Percentiles rank a stretch among this genome's conserved stretches.
Evolutionary conservation across 768 basidiomycete genomes (phyloP).

Genomic region (Kwoniella botswanensis): DNA sequence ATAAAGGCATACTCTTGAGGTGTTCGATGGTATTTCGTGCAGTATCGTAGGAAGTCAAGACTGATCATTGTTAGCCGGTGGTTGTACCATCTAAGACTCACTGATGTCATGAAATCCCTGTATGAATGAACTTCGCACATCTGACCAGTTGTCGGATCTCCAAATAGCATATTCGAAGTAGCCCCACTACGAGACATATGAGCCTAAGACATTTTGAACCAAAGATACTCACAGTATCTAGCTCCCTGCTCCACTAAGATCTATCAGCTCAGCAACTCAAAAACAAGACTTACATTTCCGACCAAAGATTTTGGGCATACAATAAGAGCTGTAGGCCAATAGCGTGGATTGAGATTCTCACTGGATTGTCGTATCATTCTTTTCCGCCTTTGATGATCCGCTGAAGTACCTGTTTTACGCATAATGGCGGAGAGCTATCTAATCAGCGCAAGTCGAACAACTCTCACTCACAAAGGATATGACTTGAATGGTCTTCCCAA

Average conservation of each 20-base stretch:
- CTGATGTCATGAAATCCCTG: constrained; percentile 83
- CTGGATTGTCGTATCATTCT: constrained; percentile 66
- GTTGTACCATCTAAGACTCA: constrained; percentile 49
- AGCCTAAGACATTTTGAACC: background rate
- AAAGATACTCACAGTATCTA: constrained; percentile 68
- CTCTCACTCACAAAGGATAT: constrained; percentile 48
- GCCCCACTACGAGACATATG: constrained; percentile 71
- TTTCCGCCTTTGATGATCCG: constrained; percentile 71
- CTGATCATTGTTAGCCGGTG: constrained; percentile 59
- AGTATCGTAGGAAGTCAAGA: constrained; percentile 79
- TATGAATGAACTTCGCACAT: constrained; percentile 72
- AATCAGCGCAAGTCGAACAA: background rate
- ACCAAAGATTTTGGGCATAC: constrained; percentile 84
- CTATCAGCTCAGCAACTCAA: constrained; percentile 1
- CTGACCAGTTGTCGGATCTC: constrained; percentile 65
- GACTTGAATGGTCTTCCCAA: constrained; percentile 91
- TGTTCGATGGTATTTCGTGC: constrained; percentile 73
- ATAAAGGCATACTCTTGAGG: constrained; percentile 66
- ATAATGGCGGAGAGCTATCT: constrained; percentile 88
- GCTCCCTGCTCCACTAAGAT: constrained; percentile 77
- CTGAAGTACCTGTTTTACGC: constrained; percentile 72
- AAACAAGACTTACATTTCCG: constrained; percentile 62
- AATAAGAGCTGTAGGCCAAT: constrained; percentile 64
- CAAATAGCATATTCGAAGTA: constrained; percentile 85
- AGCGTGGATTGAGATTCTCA: constrained; percentile 27